A percentile compares a stretch with the other conserved stretches of the same genome.
phyloP scores from a whole-genome alignment of 1,284 basidiomycete genomes.

The Schizopora paradoxa region DNA sequence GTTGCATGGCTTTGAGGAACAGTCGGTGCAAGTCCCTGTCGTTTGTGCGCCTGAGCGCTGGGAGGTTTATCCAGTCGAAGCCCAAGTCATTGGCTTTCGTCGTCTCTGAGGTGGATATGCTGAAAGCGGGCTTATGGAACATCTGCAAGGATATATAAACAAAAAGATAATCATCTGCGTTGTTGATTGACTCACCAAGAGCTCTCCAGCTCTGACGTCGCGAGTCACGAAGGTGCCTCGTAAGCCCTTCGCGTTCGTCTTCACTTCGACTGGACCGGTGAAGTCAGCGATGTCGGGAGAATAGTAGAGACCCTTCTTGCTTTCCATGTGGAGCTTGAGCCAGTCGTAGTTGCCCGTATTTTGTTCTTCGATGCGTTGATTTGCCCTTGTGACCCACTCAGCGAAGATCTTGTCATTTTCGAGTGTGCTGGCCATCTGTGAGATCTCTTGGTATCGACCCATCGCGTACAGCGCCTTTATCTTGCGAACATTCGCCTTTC shows the following conservation, averaged over 20 bases:
- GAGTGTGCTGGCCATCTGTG: background rate
- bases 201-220: conserved; percentile 11
- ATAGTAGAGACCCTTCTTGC: background rate
- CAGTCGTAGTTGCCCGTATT: conserved; percentile 9
- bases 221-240: conserved; percentile 12
- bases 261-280: conserved; percentile 9
- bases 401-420: conserved; percentile 4
- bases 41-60: too few relatives aligned
- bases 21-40: too few relatives aligned
- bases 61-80: too few relatives aligned
- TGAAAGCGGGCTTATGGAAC: conserved; percentile 5
- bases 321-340: background rate
- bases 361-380: conserved; percentile 1
- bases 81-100: too few relatives aligned
- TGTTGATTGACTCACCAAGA: conserved; percentile 5
- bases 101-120: too few relatives aligned
- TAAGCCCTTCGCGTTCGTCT: background rate
- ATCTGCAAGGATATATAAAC: too few relatives aligned
- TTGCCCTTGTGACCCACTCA: background rate
- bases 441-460: conserved; percentile 1
- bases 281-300: conserved; percentile 12
- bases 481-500: conserved; percentile 9
- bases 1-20: background rate
- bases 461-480: conserved; percentile 8
- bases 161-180: too few relatives aligned